These are phyloP conservation scores for Colletotrichum tropicale DNA, from an alignment of 2,329 filamentous ascomycete genomes.

Conservation along the genomic window DNA sequence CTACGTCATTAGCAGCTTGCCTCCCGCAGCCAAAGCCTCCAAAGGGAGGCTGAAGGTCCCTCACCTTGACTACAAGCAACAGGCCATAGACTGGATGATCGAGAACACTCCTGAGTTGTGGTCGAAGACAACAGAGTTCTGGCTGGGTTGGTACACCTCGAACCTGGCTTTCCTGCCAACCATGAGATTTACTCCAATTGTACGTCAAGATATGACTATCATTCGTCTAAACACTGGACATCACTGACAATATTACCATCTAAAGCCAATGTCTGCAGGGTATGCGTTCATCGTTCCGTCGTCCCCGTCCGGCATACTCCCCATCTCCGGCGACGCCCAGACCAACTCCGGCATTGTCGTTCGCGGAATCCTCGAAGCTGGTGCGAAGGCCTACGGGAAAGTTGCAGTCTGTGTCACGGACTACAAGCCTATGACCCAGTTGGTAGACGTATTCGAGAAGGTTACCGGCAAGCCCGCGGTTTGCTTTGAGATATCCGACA, in stretches of 20 bases:
- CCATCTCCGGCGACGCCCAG: slow-evolving; percentile 25
- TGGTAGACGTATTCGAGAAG: slow-evolving; percentile 26
- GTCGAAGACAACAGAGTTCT: slow-evolving; percentile 44
- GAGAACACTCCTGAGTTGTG: slow-evolving; percentile 29
- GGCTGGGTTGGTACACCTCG: slow-evolving; percentile 36
- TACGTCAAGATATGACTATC: background rate
- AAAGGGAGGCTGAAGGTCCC: slow-evolving; percentile 36
- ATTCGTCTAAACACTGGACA: background rate
- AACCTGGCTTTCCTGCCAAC: slow-evolving; percentile 28
- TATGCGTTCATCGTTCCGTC: slow-evolving; percentile 24
- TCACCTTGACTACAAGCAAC: slow-evolving; percentile 47
- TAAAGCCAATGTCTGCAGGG: slow-evolving; percentile 16
- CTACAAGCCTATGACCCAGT: slow-evolving; percentile 25
- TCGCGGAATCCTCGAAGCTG: slow-evolving; percentile 22
- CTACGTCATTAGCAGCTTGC: slow-evolving; percentile 51
- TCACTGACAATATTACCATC: background rate
- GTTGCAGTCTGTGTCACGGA: slow-evolving; percentile 28
- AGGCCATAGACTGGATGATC: slow-evolving; percentile 44
- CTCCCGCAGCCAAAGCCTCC: slow-evolving; percentile 33
- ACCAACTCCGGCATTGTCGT: slow-evolving; percentile 29
- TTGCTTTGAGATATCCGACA: background rate
- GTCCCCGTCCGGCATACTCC: slow-evolving; percentile 24
- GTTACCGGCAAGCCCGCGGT: slow-evolving; percentile 25
- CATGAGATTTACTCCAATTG: background rate
- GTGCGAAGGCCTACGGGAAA: slow-evolving; percentile 18